These are phyloP conservation scores for Myrica gale DNA, from an alignment of 306 rosid species.

Conservation along the genomic window DNA sequence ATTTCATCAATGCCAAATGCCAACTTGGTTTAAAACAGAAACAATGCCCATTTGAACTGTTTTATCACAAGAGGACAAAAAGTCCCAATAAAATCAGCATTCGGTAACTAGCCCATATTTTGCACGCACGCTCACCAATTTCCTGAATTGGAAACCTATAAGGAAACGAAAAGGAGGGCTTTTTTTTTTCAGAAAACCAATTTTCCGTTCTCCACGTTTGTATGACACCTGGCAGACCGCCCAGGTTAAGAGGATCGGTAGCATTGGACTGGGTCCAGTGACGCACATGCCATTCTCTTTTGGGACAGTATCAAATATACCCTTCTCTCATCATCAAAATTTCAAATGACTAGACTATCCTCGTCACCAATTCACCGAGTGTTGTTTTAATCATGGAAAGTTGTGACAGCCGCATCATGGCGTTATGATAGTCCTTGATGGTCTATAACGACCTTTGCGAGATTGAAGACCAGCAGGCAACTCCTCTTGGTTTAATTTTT, in stretches of 20 bases:
- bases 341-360: background rate
- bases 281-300: conserved; percentile 23
- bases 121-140: conserved; percentile 24
- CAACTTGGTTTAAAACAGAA: too few species aligned
- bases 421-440: background rate
- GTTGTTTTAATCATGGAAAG: conserved; percentile 6
- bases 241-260: background rate
- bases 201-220: background rate
- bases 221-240: conserved; percentile 34
- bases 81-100: background rate
- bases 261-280: background rate
- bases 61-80: conserved; percentile 12
- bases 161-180: conserved; percentile 22
- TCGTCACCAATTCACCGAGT: background rate
- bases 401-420: background rate
- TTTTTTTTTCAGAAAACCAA: background rate
- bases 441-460: conserved; percentile 7
- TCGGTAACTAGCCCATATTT: background rate
- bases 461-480: too few species aligned
- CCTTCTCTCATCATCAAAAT: background rate
- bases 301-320: background rate
- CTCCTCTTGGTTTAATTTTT: too few species aligned
- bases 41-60: conserved; percentile 5
- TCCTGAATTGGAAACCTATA: conserved; percentile 60
- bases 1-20: too few species aligned